Conservation (phyloP, 495 filamentous ascomycete genomes). For the Penicillium lagena region DNA sequence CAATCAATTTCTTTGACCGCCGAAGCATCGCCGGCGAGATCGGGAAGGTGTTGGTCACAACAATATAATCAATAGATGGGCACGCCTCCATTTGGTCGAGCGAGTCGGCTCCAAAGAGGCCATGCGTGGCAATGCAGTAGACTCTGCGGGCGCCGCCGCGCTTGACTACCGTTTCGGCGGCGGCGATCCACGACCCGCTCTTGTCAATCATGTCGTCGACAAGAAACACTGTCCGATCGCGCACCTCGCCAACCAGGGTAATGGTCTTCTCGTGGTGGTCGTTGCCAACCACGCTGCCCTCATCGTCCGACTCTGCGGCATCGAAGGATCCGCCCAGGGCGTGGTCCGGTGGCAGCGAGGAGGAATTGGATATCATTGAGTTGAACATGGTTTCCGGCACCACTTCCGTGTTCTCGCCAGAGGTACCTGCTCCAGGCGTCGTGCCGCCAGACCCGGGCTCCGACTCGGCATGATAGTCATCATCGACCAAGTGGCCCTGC, state of each 20-base stretch:
- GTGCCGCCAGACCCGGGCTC: conserved; percentile 50
- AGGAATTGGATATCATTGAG: conserved; percentile 58
- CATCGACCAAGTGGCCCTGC: conserved; percentile 95
- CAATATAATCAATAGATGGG: conserved; percentile 84
- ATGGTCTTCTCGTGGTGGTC: conserved; percentile 85
- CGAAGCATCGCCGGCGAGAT: conserved; percentile 65
- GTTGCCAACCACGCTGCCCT: conserved; percentile 63
- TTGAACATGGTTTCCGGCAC: conserved; percentile 57
- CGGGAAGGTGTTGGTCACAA: conserved; percentile 96
- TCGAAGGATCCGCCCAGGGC: conserved; percentile 80
- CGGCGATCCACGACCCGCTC: conserved; percentile 92
- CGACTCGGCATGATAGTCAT: conserved; percentile 83
- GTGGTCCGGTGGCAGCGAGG: conserved; percentile 47
- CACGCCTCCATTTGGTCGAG: conserved; percentile 87
- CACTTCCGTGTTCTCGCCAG: conserved; percentile 38
- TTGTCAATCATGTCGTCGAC: conserved; percentile 99
- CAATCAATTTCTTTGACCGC: conserved; percentile 73
- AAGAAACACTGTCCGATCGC: conserved; percentile 78
- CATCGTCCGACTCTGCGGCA: conserved; percentile 76
- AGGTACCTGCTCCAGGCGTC: conserved; percentile 22
- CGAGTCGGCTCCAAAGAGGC: conserved; percentile 83
- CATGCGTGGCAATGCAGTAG: conserved; percentile 96
- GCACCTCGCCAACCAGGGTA: conserved; percentile 90
- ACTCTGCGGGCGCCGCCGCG: conserved; percentile 86
- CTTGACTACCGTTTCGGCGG: conserved; percentile 96